Evolutionary conservation across 108 stramenopile species (phyloP).

Genomic region (Skeletonema costatum): DNA sequence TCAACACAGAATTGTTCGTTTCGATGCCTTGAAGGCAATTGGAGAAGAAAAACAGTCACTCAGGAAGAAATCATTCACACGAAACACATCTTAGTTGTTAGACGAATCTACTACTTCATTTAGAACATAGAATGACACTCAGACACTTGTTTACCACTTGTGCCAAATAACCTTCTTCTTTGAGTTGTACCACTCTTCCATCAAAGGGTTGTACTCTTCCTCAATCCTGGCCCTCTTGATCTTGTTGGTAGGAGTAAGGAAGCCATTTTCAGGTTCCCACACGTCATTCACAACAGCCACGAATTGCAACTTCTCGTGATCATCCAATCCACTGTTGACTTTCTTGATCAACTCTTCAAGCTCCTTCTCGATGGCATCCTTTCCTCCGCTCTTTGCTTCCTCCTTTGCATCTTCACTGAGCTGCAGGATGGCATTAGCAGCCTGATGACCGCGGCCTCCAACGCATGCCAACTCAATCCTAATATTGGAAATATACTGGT

Average conservation of each 20-base stretch:
- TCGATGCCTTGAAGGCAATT: no score
- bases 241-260: conserved; percentile 83
- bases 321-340: conserved; percentile 64
- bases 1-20: no score
- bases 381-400: conserved; percentile 32
- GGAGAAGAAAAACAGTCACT: no score
- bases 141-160: conserved; percentile 32
- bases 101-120: background rate
- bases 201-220: conserved; percentile 55
- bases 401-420: conserved; percentile 66
- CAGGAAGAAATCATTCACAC: no score
- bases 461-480: conserved; percentile 75
- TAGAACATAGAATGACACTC: background rate
- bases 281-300: conserved; percentile 80
- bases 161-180: conserved; percentile 80
- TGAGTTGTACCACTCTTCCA: conserved; percentile 70
- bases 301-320: conserved; percentile 66
- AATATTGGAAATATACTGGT: conserved; percentile 53
- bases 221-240: conserved; percentile 78
- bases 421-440: conserved; percentile 66
- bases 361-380: conserved; percentile 53
- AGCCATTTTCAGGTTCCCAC: conserved; percentile 83
- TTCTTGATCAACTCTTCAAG: conserved; percentile 55
- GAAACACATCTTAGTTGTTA: no score
- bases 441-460: conserved; percentile 65